phyloP scores from a whole-genome alignment of 176 grass and related monocot genomes.

The Saccharum officinarum region DNA sequence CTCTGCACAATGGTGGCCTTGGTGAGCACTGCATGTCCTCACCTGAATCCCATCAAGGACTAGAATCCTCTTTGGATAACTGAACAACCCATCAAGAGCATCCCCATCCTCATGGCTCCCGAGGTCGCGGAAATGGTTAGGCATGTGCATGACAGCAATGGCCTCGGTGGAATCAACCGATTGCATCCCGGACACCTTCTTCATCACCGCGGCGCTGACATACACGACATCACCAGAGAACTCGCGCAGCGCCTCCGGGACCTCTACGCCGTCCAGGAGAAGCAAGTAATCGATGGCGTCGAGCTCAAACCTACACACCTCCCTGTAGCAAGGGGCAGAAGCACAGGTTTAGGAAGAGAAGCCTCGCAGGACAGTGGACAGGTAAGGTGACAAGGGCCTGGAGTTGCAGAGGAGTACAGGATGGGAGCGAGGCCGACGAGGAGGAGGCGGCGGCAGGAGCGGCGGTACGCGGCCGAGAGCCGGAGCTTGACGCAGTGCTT shows the following conservation, averaged over 20 bases:
- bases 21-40: neutral
- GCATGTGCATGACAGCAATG: constrained; percentile 84
- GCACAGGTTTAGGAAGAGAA: constrained; percentile 5
- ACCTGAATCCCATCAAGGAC: constrained; percentile 98
- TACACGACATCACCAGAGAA: constrained; percentile 46
- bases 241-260: constrained; percentile 36
- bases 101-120: constrained; percentile 9
- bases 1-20: neutral
- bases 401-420: constrained; percentile 42
- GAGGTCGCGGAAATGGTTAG: constrained; percentile 56
- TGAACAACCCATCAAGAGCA: constrained; percentile 42
- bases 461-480: constrained; percentile 69
- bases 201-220: constrained; percentile 67
- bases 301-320: constrained; percentile 56
- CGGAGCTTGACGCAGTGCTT: constrained; percentile 96
- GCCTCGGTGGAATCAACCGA: constrained; percentile 77
- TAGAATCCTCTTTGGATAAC: constrained; percentile 63
- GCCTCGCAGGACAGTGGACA: neutral
- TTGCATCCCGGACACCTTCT: constrained; percentile 88
- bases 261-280: constrained; percentile 54
- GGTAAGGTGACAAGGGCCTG: neutral
- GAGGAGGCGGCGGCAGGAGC: constrained; percentile 50
- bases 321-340: constrained; percentile 42
- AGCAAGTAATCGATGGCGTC: constrained; percentile 55
- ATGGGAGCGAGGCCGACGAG: constrained; percentile 80